Evolutionary conservation across 2,329 filamentous ascomycete species (phyloP).

Genomic region (Diaporthe helianthi): DNA sequence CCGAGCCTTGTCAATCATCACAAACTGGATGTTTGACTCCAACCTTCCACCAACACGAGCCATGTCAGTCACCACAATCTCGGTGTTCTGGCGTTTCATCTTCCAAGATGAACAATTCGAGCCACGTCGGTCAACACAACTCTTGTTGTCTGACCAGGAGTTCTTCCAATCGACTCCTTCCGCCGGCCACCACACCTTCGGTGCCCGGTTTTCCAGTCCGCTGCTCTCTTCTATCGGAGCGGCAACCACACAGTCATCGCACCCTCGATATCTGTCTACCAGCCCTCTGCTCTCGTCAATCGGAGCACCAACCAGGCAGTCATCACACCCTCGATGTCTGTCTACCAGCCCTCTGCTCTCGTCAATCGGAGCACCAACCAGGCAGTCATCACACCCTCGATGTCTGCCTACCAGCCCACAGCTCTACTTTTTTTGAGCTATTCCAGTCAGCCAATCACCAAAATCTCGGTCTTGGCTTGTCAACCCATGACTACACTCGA

Average conservation of each 20-base stretch:
- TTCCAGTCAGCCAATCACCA: neutral
- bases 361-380: neutral
- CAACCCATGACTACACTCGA: neutral
- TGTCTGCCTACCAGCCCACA: neutral
- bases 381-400: neutral
- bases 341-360: neutral
- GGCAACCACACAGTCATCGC: neutral
- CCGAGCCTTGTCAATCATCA: neutral
- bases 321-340: neutral
- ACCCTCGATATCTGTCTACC: neutral
- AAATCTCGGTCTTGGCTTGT: neutral
- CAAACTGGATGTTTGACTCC: neutral
- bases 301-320: neutral
- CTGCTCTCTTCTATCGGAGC: neutral
- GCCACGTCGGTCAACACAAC: neutral
- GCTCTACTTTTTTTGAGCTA: neutral
- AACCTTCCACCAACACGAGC: neutral
- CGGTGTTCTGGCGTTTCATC: neutral
- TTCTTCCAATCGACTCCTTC: neutral
- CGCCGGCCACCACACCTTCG: neutral
- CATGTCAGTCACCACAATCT: neutral
- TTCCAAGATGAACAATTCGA: neutral
- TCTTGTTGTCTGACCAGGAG: neutral
- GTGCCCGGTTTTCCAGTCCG: neutral
- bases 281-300: neutral